Base-by-base conservation (phyloP, 441 rosid species). In the Pelargonium citronellum region DNA sequence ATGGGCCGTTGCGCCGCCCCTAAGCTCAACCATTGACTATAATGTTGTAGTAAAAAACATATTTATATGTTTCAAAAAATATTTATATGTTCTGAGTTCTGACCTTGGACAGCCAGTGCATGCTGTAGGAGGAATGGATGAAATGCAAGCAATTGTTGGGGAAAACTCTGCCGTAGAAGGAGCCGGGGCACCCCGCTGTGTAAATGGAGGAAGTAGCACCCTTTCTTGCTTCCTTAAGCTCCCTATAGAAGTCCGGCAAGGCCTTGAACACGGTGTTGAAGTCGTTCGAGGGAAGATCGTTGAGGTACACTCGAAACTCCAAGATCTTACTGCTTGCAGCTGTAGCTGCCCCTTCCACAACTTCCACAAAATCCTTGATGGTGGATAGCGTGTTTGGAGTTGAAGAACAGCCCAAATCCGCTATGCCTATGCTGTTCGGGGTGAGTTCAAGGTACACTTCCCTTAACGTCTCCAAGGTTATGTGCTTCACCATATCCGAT, bases 91-190 rank as follows among this genome's bases (percentile, higher is more conserved):
- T 47, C 13, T 8, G 10, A 30, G 37, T 37, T 5, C 64, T 68
- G 5, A 92, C 98, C 94, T 83, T 86, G 16, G 98, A 92, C 12
- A 92, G 86, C 98, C 98, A 92, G 87, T 92, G 97, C 73, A 91
- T 78, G 66, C 96, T 87, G 77, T 81, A 77, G 67, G 92, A 87
- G 3, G 96, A 85, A 43, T 87, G 76, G 41, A 87, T 79, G 69
- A 92, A 89, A 83, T 92, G 96, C 75, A 92, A 66, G 70, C 77
- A 78, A 11, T 81, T 81, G 74, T 72, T 69, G 16, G 97, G 94
- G 75, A 92, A 89, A 67, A 91, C 77, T 65, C 96, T 84, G 68
- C 87, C 92, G 74, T 92, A 92, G 75, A 92, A 92, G 1, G 98
- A 89, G 53, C 97, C 97, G 63, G 98, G 97, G 67, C 73, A 86